Conservation (phyloP, 805 yeast genomes). For the Teunomyces funiuensis region DNA sequence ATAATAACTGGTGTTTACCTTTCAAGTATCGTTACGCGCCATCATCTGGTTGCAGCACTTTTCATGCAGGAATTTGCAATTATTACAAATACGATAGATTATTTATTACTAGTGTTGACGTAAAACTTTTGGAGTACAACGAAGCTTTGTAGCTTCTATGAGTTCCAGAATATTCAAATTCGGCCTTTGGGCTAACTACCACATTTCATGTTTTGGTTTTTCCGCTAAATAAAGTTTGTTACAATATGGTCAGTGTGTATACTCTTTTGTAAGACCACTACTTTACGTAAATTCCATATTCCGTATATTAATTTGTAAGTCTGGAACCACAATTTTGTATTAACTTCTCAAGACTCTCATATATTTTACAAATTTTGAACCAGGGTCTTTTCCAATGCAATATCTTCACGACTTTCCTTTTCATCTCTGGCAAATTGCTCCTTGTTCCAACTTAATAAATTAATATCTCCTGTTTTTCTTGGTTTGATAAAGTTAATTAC, state of each 20-base stretch:
- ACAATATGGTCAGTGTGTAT: too few species aligned
- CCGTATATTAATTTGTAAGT: background rate
- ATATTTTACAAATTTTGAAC: constrained; percentile 2
- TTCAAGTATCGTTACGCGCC: background rate
- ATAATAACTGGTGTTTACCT: background rate
- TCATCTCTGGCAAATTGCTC: constrained; percentile 27
- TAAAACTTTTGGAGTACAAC: too few species aligned
- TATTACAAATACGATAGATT: too few species aligned
- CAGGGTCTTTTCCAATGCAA: constrained; percentile 1
- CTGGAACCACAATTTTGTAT: background rate
- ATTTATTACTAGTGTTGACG: too few species aligned
- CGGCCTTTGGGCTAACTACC: too few species aligned
- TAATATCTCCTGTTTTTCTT: constrained; percentile 70
- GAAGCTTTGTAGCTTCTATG: too few species aligned
- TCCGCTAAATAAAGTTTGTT: too few species aligned
- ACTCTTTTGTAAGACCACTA: too few species aligned
- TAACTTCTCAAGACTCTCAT: background rate
- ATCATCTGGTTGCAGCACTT: constrained; percentile 3
- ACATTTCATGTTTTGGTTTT: too few species aligned
- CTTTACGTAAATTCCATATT: background rate
- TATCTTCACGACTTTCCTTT: constrained; percentile 1
- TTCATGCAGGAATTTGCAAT: background rate
- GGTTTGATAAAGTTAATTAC: constrained; percentile 61
- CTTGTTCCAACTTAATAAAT: constrained; percentile 71
- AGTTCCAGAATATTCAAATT: too few species aligned